phyloP scores from a whole-genome alignment of 192 early-diverging fungal genomes.

The Coemansia sp. region DNA sequence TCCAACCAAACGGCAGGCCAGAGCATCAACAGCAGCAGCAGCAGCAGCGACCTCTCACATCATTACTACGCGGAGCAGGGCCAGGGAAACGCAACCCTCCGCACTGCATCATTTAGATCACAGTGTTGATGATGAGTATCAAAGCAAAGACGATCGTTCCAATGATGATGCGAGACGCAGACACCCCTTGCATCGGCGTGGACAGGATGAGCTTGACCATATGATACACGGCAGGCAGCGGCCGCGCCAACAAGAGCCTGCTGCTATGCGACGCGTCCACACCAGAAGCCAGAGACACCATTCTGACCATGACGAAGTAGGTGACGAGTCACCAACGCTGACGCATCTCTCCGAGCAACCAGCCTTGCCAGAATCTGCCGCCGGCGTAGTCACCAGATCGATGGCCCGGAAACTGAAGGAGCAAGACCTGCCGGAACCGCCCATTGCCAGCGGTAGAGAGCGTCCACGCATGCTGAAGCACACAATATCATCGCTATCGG shows the following conservation, averaged over 20 bases:
- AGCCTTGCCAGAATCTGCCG: not conserved
- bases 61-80: not conserved
- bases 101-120: not conserved
- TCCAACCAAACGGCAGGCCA: conserved; percentile 1
- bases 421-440: conserved; percentile 3
- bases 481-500: conserved; percentile 6
- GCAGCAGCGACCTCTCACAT: not conserved
- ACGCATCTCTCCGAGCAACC: conserved; percentile 7
- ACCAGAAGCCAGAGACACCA: conserved; percentile 2
- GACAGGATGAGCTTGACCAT: not conserved
- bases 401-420: conserved; percentile 45
- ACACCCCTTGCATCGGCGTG: not conserved
- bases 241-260: not conserved
- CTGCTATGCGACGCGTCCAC: not conserved
- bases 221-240: conserved; percentile 1
- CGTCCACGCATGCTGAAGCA: not conserved
- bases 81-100: conserved; percentile 2
- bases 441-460: not conserved
- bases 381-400: conserved; percentile 45
- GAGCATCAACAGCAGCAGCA: not conserved
- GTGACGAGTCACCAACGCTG: conserved; percentile 28
- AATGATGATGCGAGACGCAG: not conserved
- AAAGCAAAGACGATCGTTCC: not conserved
- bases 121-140: not conserved
- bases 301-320: not conserved